Conservation (phyloP, 148 eudicot species). For the Silene latifolia region DNA sequence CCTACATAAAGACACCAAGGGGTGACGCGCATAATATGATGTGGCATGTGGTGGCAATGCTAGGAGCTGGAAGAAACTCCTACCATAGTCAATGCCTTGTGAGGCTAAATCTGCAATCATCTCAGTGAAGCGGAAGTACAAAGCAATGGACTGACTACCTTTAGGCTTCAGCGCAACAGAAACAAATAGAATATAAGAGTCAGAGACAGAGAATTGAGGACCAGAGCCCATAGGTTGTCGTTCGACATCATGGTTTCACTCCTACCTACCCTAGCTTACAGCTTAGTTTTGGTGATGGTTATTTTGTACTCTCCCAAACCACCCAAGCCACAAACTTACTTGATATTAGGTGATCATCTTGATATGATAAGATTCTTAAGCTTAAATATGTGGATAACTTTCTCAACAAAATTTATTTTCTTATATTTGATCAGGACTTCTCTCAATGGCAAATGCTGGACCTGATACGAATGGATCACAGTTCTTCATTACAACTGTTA, state of each 20-base stretch:
- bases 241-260: not conserved
- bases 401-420: not conserved
- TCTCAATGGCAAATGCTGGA: slow-evolving; percentile 83
- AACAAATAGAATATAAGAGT: too few relatives aligned
- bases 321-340: not conserved
- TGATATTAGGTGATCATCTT: not conserved
- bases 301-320: not conserved
- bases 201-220: too few relatives aligned
- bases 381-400: not conserved
- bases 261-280: not conserved
- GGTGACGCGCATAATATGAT: too few relatives aligned
- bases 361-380: not conserved
- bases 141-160: too few relatives aligned
- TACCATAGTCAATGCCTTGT: not conserved
- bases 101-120: not conserved
- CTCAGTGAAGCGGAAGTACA: not conserved
- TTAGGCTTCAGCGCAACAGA: too few relatives aligned
- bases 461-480: slow-evolving; percentile 54
- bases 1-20: too few relatives aligned
- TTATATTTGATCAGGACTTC: slow-evolving; percentile 39
- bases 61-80: too few relatives aligned
- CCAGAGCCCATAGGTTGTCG: too few relatives aligned
- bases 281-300: not conserved
- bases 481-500: slow-evolving; percentile 34
- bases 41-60: too few relatives aligned